Conservation (phyloP, 345 rosid species). For the Aquilaria yunnanensis region DNA sequence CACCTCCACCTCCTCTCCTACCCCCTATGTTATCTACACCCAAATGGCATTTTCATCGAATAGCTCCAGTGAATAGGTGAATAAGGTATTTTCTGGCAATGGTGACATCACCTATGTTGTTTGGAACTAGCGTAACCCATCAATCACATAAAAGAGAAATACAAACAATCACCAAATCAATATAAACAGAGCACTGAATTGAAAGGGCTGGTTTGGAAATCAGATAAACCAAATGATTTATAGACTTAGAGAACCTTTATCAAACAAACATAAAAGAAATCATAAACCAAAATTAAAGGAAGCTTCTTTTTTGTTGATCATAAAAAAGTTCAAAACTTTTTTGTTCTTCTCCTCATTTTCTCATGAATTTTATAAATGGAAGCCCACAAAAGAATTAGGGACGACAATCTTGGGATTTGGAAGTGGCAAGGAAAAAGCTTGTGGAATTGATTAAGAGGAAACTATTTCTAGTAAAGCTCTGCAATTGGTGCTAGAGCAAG, state of each 20-base stretch:
- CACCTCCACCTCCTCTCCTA: no score
- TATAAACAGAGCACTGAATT: not conserved
- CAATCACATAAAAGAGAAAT: not conserved
- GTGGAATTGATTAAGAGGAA: no score
- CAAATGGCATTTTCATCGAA: constrained; percentile 49
- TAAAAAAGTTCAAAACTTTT: no score
- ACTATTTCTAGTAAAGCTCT: no score
- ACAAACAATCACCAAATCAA: not conserved
- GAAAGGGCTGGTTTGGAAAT: not conserved
- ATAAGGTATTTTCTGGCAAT: constrained; percentile 48
- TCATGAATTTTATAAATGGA: constrained; percentile 1
- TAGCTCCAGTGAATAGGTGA: constrained; percentile 63
- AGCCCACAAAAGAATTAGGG: constrained; percentile 2
- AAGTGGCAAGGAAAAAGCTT: not conserved
- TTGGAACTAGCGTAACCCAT: constrained; percentile 95
- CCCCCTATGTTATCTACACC: no score
- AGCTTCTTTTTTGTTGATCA: no score
- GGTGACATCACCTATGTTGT: constrained; percentile 60
- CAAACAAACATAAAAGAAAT: constrained; percentile 3
- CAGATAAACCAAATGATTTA: not conserved
- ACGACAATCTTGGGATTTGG: constrained; percentile 9
- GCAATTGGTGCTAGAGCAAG: no score
- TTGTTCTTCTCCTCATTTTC: no score
- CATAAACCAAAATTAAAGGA: constrained; percentile 6
- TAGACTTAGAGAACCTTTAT: not conserved